phyloP scores from a whole-genome alignment of 805 yeast species.

The Wickerhamiella slavikovae region DNA sequence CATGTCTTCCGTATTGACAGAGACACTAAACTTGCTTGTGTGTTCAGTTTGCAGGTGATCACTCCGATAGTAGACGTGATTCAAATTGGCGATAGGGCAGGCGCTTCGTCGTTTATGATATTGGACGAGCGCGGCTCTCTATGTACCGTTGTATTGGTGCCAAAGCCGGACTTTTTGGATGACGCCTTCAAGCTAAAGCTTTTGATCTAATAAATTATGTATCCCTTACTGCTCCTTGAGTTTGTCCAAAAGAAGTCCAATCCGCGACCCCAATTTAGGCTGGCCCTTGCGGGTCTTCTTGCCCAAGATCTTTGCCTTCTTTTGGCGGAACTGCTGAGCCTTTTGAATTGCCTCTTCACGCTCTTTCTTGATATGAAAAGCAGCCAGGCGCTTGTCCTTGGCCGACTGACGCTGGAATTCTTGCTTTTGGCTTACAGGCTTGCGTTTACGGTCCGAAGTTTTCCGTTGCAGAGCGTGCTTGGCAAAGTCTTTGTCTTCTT shows the following conservation, averaged over 20 bases:
- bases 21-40: no score
- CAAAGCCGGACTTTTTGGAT: no score
- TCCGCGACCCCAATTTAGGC: conserved; percentile 80
- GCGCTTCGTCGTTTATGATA: no score
- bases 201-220: background rate
- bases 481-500: conserved; percentile 8
- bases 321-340: conserved; percentile 20
- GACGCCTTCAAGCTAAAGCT: no score
- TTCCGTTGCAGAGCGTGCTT: conserved; percentile 1
- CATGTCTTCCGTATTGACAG: no score
- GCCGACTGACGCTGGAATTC: conserved; percentile 15
- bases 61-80: no score
- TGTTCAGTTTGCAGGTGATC: no score
- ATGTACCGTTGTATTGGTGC: no score
- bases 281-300: conserved; percentile 58
- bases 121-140: no score
- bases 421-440: conserved; percentile 6
- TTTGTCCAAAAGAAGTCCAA: conserved; percentile 55
- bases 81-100: no score
- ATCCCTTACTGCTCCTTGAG: conserved; percentile 23
- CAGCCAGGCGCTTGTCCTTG: conserved; percentile 25
- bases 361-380: conserved; percentile 21
- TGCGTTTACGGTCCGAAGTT: conserved; percentile 3
- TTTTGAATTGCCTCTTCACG: conserved; percentile 22
- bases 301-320: conserved; percentile 25